Conservation (phyloP, 768 basidiomycete species). For the Hericium coralloides region DNA sequence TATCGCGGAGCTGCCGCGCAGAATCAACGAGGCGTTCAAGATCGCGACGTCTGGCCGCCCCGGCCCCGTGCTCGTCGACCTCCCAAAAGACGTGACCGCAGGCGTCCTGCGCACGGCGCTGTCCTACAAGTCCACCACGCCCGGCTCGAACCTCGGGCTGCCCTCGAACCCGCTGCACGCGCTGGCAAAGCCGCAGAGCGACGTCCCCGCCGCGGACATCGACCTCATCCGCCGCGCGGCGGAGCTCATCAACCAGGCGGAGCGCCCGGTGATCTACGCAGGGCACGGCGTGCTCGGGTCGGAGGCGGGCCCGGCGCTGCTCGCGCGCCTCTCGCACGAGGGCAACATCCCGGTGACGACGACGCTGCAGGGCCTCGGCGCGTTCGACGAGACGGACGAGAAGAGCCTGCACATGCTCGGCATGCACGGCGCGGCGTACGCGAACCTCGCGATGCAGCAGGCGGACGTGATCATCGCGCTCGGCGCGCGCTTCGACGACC, state of each 20-base stretch:
- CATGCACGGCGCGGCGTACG: slow-evolving; percentile 97
- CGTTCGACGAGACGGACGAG: slow-evolving; percentile 85
- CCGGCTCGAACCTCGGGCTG: slow-evolving; percentile 64
- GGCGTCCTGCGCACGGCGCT: slow-evolving; percentile 79
- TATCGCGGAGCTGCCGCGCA: slow-evolving; percentile 84
- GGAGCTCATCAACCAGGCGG: slow-evolving; percentile 82
- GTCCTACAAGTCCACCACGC: slow-evolving; percentile 79
- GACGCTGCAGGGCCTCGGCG: slow-evolving; percentile 91
- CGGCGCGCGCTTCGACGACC: slow-evolving; percentile 95
- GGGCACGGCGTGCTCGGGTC: slow-evolving; percentile 86
- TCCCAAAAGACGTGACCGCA: slow-evolving; percentile 98
- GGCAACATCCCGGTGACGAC: slow-evolving; percentile 98
- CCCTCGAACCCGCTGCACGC: slow-evolving; percentile 65
- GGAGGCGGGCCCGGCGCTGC: slow-evolving; percentile 71
- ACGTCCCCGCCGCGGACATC: slow-evolving; percentile 33
- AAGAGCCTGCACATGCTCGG: slow-evolving; percentile 94
- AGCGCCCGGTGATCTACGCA: slow-evolving; percentile 87
- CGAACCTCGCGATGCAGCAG: slow-evolving; percentile 95
- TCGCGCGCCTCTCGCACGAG: slow-evolving; percentile 65
- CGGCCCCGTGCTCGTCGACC: slow-evolving; percentile 94
- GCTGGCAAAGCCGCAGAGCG: slow-evolving; percentile 40
- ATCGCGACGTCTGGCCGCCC: slow-evolving; percentile 96
- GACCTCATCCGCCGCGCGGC: slow-evolving; percentile 77
- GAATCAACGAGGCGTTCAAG: slow-evolving; percentile 99
- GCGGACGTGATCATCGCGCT: slow-evolving; percentile 98